Evolutionary conservation across 148 eudicot genomes (phyloP).

Genomic region (Vaccinium darrowii): DNA sequence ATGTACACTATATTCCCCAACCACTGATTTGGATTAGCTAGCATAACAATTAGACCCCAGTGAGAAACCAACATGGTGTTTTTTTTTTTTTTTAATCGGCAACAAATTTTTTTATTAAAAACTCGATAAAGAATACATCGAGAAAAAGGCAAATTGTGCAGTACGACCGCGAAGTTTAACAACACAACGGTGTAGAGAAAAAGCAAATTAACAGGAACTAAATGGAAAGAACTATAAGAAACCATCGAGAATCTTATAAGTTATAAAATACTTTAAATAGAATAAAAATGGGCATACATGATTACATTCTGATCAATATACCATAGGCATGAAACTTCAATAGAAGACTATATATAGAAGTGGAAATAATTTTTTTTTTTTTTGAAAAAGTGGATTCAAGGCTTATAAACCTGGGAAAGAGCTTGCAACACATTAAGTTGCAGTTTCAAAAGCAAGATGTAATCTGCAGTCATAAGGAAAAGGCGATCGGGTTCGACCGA

Average conservation of each 20-base stretch:
- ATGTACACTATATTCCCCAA: background rate
- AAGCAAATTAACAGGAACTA: background rate
- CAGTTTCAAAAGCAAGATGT: constrained; percentile 55
- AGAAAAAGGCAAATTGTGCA: background rate
- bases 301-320: background rate
- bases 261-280: background rate
- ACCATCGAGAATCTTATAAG: background rate
- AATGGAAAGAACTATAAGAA: background rate
- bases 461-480: constrained; percentile 46
- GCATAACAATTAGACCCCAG: background rate
- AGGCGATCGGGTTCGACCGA: constrained; percentile 37
- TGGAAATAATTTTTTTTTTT: no score
- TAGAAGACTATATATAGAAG: background rate
- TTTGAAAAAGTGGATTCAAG: background rate
- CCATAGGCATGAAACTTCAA: background rate
- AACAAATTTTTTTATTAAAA: no score
- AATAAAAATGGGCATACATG: background rate
- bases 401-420: constrained; percentile 34
- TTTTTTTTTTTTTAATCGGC: no score
- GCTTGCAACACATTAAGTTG: constrained; percentile 51
- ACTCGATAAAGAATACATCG: no score
- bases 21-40: background rate
- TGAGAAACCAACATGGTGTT: background rate
- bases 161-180: background rate
- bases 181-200: background rate